These are phyloP conservation scores for Geotrichum ghanense DNA, from an alignment of 805 yeast species.

Conservation along the genomic window DNA sequence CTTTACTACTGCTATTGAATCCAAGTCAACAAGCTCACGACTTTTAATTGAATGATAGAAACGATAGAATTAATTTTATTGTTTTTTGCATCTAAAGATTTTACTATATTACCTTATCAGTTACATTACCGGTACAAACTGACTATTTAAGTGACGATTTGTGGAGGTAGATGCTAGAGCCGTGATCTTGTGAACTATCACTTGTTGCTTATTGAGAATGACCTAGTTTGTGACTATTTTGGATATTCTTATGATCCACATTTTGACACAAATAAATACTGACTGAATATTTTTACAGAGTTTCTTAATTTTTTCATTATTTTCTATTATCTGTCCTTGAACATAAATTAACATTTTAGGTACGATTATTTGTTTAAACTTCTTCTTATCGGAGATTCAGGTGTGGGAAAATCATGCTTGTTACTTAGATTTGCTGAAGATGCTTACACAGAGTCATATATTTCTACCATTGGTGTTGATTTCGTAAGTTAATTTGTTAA, in stretches of 20 bases:
- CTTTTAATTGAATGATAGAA: no score
- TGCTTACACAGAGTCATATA: constrained; percentile 92
- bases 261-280: neutral
- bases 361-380: constrained; percentile 97
- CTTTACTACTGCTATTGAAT: no score
- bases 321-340: neutral
- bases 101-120: no score
- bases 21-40: no score
- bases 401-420: constrained; percentile 96
- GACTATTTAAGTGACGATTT: no score
- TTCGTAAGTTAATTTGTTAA: constrained; percentile 31
- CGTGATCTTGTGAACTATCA: no score
- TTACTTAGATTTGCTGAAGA: constrained; percentile 93
- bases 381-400: constrained; percentile 93
- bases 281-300: neutral
- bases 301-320: neutral
- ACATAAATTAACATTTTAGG: constrained; percentile 30
- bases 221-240: no score
- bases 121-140: no score
- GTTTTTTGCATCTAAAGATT: no score
- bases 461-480: constrained; percentile 96
- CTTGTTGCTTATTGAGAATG: neutral
- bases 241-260: neutral
- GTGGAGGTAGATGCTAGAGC: no score
- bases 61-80: no score